Conservation (phyloP, 805 yeast species). For the Diddensiella transvaalensis region DNA sequence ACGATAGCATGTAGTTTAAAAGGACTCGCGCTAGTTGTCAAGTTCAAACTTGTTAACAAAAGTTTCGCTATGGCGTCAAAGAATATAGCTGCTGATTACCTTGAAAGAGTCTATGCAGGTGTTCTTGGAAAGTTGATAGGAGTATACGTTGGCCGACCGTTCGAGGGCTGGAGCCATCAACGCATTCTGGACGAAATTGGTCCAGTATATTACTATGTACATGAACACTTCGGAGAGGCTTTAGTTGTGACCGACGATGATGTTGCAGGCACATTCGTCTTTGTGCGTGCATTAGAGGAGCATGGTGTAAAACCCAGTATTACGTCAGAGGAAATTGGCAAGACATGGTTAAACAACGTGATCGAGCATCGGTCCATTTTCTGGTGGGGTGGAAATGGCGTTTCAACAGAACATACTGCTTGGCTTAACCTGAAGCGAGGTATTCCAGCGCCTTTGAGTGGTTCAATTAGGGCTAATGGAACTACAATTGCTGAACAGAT, state of each 20-base stretch:
- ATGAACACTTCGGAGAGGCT: conserved; percentile 2
- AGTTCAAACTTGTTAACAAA: no score
- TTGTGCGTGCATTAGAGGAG: conserved; percentile 8
- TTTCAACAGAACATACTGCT: conserved; percentile 9
- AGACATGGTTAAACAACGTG: conserved; percentile 8
- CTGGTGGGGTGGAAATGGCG: conserved; percentile 10
- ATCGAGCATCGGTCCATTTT: conserved; percentile 9
- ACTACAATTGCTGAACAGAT: conserved; percentile 6
- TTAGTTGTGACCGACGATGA: conserved; percentile 8
- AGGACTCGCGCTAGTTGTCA: no score
- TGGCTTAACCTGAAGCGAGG: conserved; percentile 4
- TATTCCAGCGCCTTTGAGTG: conserved; percentile 8
- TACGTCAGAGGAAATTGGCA: conserved; percentile 7
- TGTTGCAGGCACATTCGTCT: conserved; percentile 7
- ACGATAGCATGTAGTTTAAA: no score
- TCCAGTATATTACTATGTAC: not conserved
- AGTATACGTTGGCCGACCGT: conserved; percentile 9
- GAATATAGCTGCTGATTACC: conserved; percentile 3
- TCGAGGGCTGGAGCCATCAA: conserved; percentile 4
- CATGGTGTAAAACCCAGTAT: conserved; percentile 4
- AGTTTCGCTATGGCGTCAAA: no score
- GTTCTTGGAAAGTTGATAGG: conserved; percentile 6
- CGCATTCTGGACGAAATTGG: conserved; percentile 3
- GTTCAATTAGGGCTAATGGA: conserved; percentile 5
- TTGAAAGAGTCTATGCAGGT: conserved; percentile 8